Base-by-base conservation (phyloP, 305 asterid genomes). In the Fraxinus greggii region DNA sequence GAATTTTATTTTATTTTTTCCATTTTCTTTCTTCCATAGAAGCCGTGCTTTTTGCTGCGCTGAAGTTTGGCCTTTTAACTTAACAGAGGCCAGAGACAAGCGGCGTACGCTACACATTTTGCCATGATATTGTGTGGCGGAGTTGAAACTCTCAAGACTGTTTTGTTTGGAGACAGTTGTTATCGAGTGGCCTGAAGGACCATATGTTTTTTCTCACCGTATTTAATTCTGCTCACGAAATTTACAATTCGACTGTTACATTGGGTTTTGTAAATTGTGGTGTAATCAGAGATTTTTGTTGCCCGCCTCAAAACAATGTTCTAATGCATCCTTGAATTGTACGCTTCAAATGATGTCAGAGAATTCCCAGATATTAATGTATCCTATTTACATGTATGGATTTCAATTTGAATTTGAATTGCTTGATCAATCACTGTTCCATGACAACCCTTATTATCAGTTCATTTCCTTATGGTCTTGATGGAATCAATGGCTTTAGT, bases 231-330 rank as follows among this genome's bases (percentile, higher is more conserved):
- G 78, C 59, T 83, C 73, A 23, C 32, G 88, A 89, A 85, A 79
- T 87, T 87, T 84, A 85, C 83, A 72, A 86, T 87, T 85, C 72
- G 86, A 82, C 89, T 75, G 80, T 85, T 88, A 87, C 90, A 83
- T 83, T 86, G 85, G 83, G 38, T 79, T 82, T 79, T 83, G 90
- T 88, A 92, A 87, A 88, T 87, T 88, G 92, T 73, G 74, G 76
- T 45, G 86, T 82, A 76, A 76, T 78, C 85, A 65, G 81, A 82
- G 86, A 76, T 77, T 86, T 45, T 38, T 70, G 23, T 5, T 51
- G 63, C 9, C 63, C 6, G 23, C 63, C 63, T 51, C 23, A n/a
- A 51, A 51, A 67, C 70, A 13, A 51, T n/a, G n/a, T 77, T 77
- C 28, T 76, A 85, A 56, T 79, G 84, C 61, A 72, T 33, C 36